A percentile compares a stretch with the other conserved stretches of the same genome.
phyloP scores from a whole-genome alignment of 2,329 filamentous ascomycete species.

The Hirsutella thompsonii region DNA sequence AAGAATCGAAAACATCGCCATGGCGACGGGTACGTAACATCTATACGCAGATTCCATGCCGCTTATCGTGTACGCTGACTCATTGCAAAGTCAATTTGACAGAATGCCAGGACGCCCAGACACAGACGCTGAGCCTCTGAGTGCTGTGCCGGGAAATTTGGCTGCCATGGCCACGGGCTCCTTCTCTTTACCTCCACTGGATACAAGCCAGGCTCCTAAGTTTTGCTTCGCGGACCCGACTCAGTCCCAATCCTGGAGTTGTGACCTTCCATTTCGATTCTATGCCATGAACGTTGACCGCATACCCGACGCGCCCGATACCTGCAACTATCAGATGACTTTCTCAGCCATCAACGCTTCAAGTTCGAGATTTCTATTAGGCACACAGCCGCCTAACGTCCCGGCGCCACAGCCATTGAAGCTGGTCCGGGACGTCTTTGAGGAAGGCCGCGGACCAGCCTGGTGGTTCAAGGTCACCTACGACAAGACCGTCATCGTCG shows the following conservation, averaged over 20 bases:
- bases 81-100: conserved; percentile 9
- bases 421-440: conserved; percentile 39
- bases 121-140: conserved; percentile 37
- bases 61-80: not conserved
- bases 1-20: conserved; percentile 2
- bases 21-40: conserved; percentile 13
- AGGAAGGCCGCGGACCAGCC: conserved; percentile 35
- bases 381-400: conserved; percentile 38
- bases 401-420: conserved; percentile 22
- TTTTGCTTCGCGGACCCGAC: conserved; percentile 43
- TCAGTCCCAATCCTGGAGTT: conserved; percentile 50
- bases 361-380: conserved; percentile 31
- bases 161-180: conserved; percentile 39
- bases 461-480: conserved; percentile 40
- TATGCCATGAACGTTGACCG: conserved; percentile 28
- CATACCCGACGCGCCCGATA: conserved; percentile 12
- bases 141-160: conserved; percentile 35
- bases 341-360: conserved; percentile 25
- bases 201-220: conserved; percentile 33
- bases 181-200: conserved; percentile 41
- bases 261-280: conserved; percentile 35
- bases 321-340: conserved; percentile 26
- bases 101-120: conserved; percentile 20
- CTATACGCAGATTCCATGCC: too few species aligned
- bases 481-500: conserved; percentile 43